Percentiles rank a stretch among this genome's conserved stretches.
These are phyloP conservation scores for Ziziphus jujuba DNA, from an alignment of 306 rosid species.

Conservation along the genomic window DNA sequence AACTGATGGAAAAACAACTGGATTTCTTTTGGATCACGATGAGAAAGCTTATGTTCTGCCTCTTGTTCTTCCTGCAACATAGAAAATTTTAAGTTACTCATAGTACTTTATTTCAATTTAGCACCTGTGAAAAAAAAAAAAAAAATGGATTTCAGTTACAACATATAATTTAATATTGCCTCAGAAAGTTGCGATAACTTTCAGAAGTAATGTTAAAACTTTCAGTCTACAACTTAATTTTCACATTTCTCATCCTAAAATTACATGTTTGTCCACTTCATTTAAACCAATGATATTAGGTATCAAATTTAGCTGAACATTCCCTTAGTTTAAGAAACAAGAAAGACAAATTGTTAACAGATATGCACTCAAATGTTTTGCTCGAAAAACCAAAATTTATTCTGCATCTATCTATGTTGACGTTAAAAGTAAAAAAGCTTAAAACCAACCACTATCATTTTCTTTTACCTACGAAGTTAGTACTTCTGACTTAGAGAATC, in stretches of 20 bases:
- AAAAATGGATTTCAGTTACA: background rate
- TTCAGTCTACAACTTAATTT: background rate
- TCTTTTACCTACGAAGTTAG: background rate
- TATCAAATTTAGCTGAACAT: background rate
- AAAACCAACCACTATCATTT: background rate
- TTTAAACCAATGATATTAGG: background rate
- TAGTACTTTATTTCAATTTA: conserved; percentile 10
- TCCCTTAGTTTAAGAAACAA: background rate
- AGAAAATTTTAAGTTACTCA: conserved; percentile 1
- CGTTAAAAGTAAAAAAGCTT: background rate
- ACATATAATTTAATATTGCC: background rate
- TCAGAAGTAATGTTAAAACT: background rate
- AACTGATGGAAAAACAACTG: conserved; percentile 53
- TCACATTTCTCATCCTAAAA: background rate
- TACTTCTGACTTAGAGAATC: no score
- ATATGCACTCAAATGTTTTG: background rate
- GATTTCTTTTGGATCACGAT: conserved; percentile 58
- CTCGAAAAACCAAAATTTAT: background rate
- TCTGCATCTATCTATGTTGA: background rate
- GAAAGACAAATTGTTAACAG: background rate
- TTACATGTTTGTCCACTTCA: background rate
- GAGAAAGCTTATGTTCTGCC: conserved; percentile 23
- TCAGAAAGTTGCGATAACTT: background rate
- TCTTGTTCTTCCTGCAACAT: conserved; percentile 62
- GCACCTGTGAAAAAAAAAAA: conserved; percentile 1